A percentile compares a stretch with the other conserved stretches of the same genome.
Conservation (phyloP, 78 protist species). For the slime mould (Dictyostelium discoideum) region DNA sequence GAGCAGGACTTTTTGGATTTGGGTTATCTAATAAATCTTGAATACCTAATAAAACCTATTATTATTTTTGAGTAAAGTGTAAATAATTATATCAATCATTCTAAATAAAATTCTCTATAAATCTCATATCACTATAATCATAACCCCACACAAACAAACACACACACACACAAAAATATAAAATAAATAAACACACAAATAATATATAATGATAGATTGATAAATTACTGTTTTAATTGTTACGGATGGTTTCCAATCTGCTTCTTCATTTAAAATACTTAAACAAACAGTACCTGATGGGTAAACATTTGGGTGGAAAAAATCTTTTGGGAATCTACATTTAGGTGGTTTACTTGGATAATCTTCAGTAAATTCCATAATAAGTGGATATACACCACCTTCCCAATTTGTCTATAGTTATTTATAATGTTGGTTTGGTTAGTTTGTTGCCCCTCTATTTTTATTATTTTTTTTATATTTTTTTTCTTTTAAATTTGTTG, state of each 20-base stretch:
- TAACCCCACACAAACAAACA: too few relatives aligned
- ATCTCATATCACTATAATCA: too few relatives aligned
- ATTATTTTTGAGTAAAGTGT: not conserved
- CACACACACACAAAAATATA: too few relatives aligned
- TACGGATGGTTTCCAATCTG: conserved; percentile 97
- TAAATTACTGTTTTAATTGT: conserved; percentile 85
- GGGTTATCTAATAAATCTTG: conserved; percentile 97
- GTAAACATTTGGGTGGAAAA: conserved; percentile 90
- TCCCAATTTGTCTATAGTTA: conserved; percentile 90
- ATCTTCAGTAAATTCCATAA: conserved; percentile 93
- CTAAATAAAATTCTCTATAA: too few relatives aligned
- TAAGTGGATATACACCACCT: conserved; percentile 94
- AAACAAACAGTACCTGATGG: conserved; percentile 99
- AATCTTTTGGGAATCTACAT: conserved; percentile 88
- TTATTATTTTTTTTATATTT: not conserved
- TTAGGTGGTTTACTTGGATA: conserved; percentile 98
- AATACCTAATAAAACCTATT: conserved; percentile 95
- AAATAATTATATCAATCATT: not conserved
- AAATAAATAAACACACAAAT: too few relatives aligned
- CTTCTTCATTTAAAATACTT: conserved; percentile 95
- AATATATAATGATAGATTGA: not conserved
- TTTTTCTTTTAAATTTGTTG: not conserved
- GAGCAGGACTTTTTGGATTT: conserved; percentile 97
- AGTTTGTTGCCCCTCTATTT: not conserved
- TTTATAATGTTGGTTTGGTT: too few relatives aligned